These are phyloP conservation scores for Cocos nucifera DNA, from an alignment of 176 grass and related monocot species.

Conservation along the genomic window DNA sequence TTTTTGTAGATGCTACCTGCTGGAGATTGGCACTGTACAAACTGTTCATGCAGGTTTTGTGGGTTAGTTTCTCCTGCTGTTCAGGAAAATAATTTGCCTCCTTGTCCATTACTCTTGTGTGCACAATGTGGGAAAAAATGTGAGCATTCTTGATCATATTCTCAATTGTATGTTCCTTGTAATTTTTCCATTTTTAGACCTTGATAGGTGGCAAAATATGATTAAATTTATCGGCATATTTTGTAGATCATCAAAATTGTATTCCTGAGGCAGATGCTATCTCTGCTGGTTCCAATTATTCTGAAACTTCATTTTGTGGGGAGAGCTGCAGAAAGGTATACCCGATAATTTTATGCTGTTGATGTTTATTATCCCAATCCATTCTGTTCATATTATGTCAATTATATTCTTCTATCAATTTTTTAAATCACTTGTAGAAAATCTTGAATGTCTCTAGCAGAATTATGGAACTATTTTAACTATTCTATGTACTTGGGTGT, in stretches of 20 bases:
- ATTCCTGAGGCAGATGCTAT: slow-evolving; percentile 27
- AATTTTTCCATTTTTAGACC: slow-evolving; percentile 6
- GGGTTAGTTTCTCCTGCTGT: slow-evolving; percentile 25
- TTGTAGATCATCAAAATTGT: slow-evolving; percentile 75
- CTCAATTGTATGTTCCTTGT: not conserved
- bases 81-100: slow-evolving; percentile 29
- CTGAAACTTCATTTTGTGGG: slow-evolving; percentile 50
- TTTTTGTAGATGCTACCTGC: slow-evolving; percentile 66
- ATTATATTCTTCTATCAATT: not conserved
- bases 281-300: slow-evolving; percentile 18
- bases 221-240: slow-evolving; percentile 20
- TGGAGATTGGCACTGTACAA: slow-evolving; percentile 85
- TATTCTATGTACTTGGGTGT: too few relatives aligned
- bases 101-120: slow-evolving; percentile 49
- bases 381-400: too few relatives aligned
- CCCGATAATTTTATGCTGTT: not conserved
- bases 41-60: slow-evolving; percentile 84
- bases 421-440: not conserved
- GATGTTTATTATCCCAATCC: too few relatives aligned
- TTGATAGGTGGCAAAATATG: not conserved
- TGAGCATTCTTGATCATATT: slow-evolving; percentile 29
- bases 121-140: slow-evolving; percentile 84
- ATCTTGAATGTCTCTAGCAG: too few relatives aligned
- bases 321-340: slow-evolving; percentile 77
- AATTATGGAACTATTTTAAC: too few relatives aligned